Percentiles rank a stretch among this genome's conserved stretches.
Conservation (phyloP, 1,284 basidiomycete species). For the Sutorius eximius region DNA sequence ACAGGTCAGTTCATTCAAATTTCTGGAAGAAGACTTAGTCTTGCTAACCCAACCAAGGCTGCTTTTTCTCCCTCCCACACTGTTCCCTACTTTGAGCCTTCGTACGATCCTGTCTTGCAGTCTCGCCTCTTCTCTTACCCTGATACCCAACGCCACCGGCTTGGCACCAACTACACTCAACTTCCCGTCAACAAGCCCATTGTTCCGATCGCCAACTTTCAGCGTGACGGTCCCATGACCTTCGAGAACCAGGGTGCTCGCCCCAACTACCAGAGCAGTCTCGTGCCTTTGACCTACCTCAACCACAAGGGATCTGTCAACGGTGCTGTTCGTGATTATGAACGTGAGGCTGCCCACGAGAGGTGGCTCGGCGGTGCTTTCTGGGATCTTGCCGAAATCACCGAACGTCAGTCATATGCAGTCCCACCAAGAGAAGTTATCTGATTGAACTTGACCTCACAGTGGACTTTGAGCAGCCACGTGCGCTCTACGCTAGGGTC, state of each 20-base stretch:
- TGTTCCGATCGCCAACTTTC: slow-evolving; percentile 82
- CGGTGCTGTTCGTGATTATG: slow-evolving; percentile 38
- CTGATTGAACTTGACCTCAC: slow-evolving; percentile 9
- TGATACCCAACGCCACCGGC: slow-evolving; percentile 88
- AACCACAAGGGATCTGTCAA: slow-evolving; percentile 42
- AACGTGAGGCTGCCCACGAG: slow-evolving; percentile 60
- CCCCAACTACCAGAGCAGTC: slow-evolving; percentile 83
- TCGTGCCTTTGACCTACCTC: slow-evolving; percentile 59
- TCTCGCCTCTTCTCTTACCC: slow-evolving; percentile 94
- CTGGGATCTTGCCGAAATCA: slow-evolving; percentile 74
- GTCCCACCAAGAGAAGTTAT: background rate
- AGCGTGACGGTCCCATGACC: slow-evolving; percentile 69
- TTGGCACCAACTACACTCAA: slow-evolving; percentile 86
- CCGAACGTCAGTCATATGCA: slow-evolving; percentile 65
- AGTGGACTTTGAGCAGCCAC: slow-evolving; percentile 92
- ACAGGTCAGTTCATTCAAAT: slow-evolving; percentile 49
- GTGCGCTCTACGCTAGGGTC: slow-evolving; percentile 76
- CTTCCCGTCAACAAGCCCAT: slow-evolving; percentile 86
- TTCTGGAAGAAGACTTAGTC: background rate
- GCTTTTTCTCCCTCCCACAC: slow-evolving; percentile 88
- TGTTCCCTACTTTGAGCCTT: slow-evolving; percentile 85
- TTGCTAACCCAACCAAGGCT: slow-evolving; percentile 42
- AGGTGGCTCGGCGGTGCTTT: slow-evolving; percentile 72
- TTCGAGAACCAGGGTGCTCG: slow-evolving; percentile 79
- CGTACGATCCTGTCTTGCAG: slow-evolving; percentile 89